A percentile compares a stretch with the other conserved stretches of the same genome.
phyloP scores from a whole-genome alignment of 345 rosid genomes.

The Heritiera fomes region DNA sequence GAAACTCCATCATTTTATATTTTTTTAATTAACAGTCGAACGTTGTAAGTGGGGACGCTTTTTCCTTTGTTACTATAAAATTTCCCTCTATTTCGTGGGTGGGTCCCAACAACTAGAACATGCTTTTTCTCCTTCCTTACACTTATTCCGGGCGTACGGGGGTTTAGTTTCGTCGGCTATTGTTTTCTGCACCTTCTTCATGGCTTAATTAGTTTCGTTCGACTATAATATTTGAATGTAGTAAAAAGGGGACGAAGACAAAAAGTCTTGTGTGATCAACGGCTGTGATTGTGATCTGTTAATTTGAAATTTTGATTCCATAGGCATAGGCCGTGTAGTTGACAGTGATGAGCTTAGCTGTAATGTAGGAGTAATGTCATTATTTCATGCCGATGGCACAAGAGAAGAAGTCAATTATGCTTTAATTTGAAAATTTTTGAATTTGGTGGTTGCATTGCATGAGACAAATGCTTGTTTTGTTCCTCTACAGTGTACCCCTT shows the following conservation, averaged over 20 bases:
- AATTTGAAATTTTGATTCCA: neutral
- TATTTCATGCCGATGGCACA: conserved; percentile 2
- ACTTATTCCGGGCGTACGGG: neutral
- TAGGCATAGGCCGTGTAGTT: neutral
- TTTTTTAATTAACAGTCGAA: conserved; percentile 26
- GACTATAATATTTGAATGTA: neutral
- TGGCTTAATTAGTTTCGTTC: neutral
- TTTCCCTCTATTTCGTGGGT: conserved; percentile 28
- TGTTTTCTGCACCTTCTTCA: neutral
- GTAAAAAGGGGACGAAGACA: no score
- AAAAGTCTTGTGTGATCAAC: neutral
- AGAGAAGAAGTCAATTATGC: neutral
- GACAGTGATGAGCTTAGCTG: neutral
- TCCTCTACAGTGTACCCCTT: no score
- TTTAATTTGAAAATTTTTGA: conserved; percentile 33
- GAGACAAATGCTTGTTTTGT: no score
- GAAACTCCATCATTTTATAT: neutral
- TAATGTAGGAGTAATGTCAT: neutral
- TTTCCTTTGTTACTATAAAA: neutral
- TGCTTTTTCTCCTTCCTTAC: neutral
- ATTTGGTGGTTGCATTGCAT: neutral
- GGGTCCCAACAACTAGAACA: conserved; percentile 26
- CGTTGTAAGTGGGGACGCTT: conserved; percentile 53
- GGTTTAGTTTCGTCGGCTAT: neutral
- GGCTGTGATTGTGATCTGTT: neutral